Percentiles rank a stretch among this genome's conserved stretches.
Conservation (phyloP, 768 basidiomycete genomes). For the Mrakia frigida region DNA sequence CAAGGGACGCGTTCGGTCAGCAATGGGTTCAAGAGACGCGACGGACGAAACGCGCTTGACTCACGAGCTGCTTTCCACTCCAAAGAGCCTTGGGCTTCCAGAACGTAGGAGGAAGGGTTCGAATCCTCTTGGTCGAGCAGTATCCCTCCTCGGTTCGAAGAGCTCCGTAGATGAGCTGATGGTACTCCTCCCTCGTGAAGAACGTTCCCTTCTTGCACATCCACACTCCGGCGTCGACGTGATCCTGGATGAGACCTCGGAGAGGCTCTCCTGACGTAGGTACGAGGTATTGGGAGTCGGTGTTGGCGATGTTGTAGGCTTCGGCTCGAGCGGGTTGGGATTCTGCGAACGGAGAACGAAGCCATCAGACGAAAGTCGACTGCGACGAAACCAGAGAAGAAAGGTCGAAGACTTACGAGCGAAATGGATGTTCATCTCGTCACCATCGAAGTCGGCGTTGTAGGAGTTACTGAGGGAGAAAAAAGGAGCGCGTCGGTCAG, state of each 20-base stretch:
- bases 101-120: slow-evolving; percentile 82
- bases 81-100: slow-evolving; percentile 87
- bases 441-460: slow-evolving; percentile 93
- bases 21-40: background rate
- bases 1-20: slow-evolving; percentile 17
- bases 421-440: slow-evolving; percentile 99
- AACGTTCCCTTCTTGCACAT: slow-evolving; percentile 95
- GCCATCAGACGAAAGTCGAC: slow-evolving; percentile 1
- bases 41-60: slow-evolving; percentile 41
- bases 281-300: slow-evolving; percentile 97
- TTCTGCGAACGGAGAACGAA: slow-evolving; percentile 51
- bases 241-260: slow-evolving; percentile 96
- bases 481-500: slow-evolving; percentile 32
- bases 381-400: background rate
- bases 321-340: slow-evolving; percentile 93
- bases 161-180: slow-evolving; percentile 91
- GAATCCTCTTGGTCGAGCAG: slow-evolving; percentile 56
- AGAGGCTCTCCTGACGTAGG: slow-evolving; percentile 97
- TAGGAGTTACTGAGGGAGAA: slow-evolving; percentile 74
- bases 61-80: slow-evolving; percentile 96
- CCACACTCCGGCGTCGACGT: slow-evolving; percentile 98
- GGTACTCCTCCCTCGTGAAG: slow-evolving; percentile 92
- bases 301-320: slow-evolving; percentile 89
- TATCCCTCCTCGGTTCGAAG: slow-evolving; percentile 78
- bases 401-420: slow-evolving; percentile 57